Evolutionary conservation across 1,139 yeast genomes (phyloP).

Genomic region (Geotrichum carabidarum): DNA sequence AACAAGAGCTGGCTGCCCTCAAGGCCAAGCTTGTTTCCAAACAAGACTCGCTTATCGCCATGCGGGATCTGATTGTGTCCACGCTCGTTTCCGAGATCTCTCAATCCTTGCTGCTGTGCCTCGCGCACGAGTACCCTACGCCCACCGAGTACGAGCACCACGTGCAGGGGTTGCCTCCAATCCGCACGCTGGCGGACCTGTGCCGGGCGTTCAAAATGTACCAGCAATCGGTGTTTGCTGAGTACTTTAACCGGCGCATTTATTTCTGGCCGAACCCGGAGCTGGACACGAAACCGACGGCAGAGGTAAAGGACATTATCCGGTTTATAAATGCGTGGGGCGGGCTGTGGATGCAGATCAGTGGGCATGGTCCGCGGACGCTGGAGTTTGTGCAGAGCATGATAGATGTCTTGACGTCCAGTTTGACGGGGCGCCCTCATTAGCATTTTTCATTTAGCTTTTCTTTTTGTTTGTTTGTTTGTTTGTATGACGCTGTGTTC

Average conservation of each 20-base stretch:
- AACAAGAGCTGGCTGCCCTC: neutral
- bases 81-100: neutral
- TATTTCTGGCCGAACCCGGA: neutral
- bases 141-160: slow-evolving; percentile 3
- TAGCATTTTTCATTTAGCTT: no score
- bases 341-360: slow-evolving; percentile 34
- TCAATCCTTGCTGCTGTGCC: neutral
- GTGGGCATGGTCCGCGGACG: neutral
- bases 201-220: neutral
- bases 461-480: no score
- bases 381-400: slow-evolving; percentile 6
- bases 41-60: neutral
- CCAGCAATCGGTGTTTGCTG: neutral
- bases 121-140: slow-evolving; percentile 1
- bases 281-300: neutral
- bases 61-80: neutral
- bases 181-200: neutral
- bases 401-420: neutral
- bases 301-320: slow-evolving; percentile 31
- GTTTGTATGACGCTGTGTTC: no score
- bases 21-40: neutral
- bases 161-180: neutral
- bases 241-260: slow-evolving; percentile 5
- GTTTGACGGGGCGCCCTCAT: neutral
- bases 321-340: slow-evolving; percentile 53